Conservation (phyloP, 2,329 filamentous ascomycete genomes). For the Penicillium sp. region DNA sequence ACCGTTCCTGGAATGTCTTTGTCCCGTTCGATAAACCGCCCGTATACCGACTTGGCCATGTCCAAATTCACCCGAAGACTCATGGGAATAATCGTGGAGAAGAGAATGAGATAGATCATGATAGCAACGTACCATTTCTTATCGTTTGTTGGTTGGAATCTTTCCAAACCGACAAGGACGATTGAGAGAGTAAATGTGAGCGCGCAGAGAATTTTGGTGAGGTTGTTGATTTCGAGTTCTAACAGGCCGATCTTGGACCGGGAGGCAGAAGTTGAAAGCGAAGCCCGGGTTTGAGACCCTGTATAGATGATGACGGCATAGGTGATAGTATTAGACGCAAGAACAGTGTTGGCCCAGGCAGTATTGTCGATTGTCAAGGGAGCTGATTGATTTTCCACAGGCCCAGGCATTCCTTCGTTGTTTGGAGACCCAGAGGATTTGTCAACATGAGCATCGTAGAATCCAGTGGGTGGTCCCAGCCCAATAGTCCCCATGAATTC, state of each 20-base stretch:
- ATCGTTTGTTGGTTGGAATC: constrained; percentile 53
- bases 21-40: constrained; percentile 87
- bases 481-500: constrained; percentile 88
- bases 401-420: constrained; percentile 13
- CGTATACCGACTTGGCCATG: constrained; percentile 93
- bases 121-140: constrained; percentile 86
- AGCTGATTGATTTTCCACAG: constrained; percentile 19
- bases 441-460: constrained; percentile 39
- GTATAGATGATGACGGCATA: constrained; percentile 90
- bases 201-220: constrained; percentile 90
- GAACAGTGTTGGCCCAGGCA: constrained; percentile 95
- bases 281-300: constrained; percentile 84
- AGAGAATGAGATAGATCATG: constrained; percentile 93
- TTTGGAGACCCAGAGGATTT: constrained; percentile 19
- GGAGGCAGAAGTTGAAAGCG: constrained; percentile 81
- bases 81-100: constrained; percentile 98
- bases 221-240: constrained; percentile 90
- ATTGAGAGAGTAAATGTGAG: constrained; percentile 80
- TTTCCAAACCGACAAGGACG: constrained; percentile 76
- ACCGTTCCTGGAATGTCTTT: constrained; percentile 82
- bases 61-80: constrained; percentile 93
- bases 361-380: constrained; percentile 91
- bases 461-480: constrained; percentile 50
- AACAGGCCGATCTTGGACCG: constrained; percentile 88
- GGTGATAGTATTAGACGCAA: constrained; percentile 83